phyloP scores from a whole-genome alignment of 1,284 basidiomycete genomes.

The Inonotus hispidus region DNA sequence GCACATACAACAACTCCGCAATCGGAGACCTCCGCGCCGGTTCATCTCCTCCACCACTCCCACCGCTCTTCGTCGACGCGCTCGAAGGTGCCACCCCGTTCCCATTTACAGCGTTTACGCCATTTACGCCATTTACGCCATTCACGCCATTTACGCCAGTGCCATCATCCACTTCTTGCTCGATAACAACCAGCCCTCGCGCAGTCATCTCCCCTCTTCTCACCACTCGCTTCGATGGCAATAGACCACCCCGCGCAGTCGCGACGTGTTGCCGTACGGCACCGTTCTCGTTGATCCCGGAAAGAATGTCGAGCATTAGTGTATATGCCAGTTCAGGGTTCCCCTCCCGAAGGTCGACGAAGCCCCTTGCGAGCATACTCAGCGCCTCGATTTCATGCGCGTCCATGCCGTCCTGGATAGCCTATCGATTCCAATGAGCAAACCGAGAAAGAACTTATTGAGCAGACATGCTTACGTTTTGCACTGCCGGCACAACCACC shows the following conservation, averaged over 20 bases:
- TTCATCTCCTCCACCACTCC: not conserved
- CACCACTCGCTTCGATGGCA: constrained; percentile 73
- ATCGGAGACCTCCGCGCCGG: constrained; percentile 69
- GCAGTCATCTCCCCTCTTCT: constrained; percentile 79
- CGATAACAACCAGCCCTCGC: constrained; percentile 72
- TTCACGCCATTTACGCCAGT: not conserved
- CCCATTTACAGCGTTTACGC: constrained; percentile 14
- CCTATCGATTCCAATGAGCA: constrained; percentile 34
- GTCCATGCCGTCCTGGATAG: constrained; percentile 78
- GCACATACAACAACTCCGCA: constrained; percentile 89
- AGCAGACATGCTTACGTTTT: constrained; percentile 45
- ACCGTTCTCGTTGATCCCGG: constrained; percentile 84
- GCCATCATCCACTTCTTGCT: constrained; percentile 49
- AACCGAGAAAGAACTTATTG: not conserved
- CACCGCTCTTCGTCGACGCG: constrained; percentile 24
- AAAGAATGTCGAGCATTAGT: constrained; percentile 83
- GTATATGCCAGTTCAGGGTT: constrained; percentile 84
- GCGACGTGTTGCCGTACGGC: constrained; percentile 73
- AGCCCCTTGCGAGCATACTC: constrained; percentile 86
- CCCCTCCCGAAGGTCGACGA: constrained; percentile 73
- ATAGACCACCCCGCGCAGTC: constrained; percentile 54
- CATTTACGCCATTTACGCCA: not conserved
- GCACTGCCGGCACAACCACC: constrained; percentile 72
- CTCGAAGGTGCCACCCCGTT: constrained; percentile 18
- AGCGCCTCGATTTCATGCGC: constrained; percentile 85